Percentiles rank a stretch among this genome's conserved stretches.
phyloP scores from a whole-genome alignment of 257 asterid genomes.

The Solanum appendiculatum region DNA sequence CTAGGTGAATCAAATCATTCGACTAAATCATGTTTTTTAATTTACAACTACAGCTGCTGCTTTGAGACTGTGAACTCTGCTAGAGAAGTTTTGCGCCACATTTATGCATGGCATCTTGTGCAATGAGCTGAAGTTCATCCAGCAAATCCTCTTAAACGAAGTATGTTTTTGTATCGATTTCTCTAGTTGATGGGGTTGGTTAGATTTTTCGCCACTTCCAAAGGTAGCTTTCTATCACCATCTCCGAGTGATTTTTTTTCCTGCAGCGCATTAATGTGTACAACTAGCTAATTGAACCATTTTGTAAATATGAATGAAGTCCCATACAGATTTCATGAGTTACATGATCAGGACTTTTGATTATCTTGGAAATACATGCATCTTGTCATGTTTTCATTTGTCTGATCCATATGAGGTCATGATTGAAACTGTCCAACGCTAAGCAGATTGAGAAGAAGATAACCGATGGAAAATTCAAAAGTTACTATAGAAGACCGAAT shows the following conservation, averaged over 20 bases:
- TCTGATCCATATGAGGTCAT: background rate
- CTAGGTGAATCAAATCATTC: background rate
- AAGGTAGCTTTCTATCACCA: conserved; percentile 9
- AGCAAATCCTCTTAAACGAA: background rate
- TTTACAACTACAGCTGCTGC: background rate
- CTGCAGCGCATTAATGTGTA: background rate
- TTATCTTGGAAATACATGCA: background rate
- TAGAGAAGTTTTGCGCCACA: background rate
- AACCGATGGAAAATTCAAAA: background rate
- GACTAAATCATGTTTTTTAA: background rate
- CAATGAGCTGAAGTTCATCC: background rate
- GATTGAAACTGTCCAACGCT: background rate
- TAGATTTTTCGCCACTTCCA: conserved; percentile 4
- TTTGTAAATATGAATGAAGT: background rate
- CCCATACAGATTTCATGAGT: background rate
- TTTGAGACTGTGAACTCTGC: background rate
- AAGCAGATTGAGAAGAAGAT: background rate
- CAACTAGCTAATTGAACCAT: background rate
- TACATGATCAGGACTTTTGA: background rate
- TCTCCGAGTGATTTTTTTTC: background rate
- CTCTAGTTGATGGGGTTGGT: conserved; percentile 11
- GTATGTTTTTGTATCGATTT: background rate
- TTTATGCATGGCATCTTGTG: background rate
- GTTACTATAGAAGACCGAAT: background rate
- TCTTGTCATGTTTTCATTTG: background rate